Evolutionary conservation across 1,284 basidiomycete genomes (phyloP).

Genomic region (Apiotrichum brassicae): DNA sequence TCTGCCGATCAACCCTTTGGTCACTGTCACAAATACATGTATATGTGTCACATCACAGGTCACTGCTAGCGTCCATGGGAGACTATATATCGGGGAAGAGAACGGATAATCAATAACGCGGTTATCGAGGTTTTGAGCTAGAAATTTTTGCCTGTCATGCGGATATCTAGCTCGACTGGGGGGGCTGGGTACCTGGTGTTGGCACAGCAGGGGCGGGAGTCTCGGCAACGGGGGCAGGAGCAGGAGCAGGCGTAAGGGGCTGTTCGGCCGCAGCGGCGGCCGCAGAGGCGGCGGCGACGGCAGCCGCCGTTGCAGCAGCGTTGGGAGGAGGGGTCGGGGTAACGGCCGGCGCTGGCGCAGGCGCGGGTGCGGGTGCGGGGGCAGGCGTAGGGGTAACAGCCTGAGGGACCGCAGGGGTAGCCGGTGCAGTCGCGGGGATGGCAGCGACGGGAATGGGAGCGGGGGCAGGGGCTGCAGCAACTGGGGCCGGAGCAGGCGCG

Average conservation of each 20-base stretch:
- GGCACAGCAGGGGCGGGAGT: background rate
- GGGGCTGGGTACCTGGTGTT: background rate
- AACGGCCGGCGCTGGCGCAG: slow-evolving; percentile 8
- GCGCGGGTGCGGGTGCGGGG: slow-evolving; percentile 10
- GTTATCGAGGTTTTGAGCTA: too few relatives aligned
- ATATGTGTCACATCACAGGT: too few relatives aligned
- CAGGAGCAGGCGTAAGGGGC: background rate
- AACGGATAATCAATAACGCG: too few relatives aligned
- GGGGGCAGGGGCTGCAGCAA: slow-evolving; percentile 1
- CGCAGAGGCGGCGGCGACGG: slow-evolving; percentile 17
- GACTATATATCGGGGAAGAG: too few relatives aligned
- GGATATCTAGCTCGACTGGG: too few relatives aligned
- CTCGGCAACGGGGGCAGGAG: background rate
- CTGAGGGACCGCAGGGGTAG: background rate
- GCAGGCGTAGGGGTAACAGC: slow-evolving; percentile 1
- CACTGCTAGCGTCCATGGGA: too few relatives aligned
- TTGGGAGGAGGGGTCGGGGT: slow-evolving; percentile 14
- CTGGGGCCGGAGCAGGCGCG: slow-evolving; percentile 15
- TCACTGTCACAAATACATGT: too few relatives aligned
- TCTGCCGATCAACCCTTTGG: too few relatives aligned
- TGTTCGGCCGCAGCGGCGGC: slow-evolving; percentile 9
- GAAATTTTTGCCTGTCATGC: too few relatives aligned
- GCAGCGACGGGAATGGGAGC: background rate
- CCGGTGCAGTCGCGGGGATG: slow-evolving; percentile 11
- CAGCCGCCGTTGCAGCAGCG: slow-evolving; percentile 6